A percentile compares a stretch with the other conserved stretches of the same genome.
Conservation (phyloP, 2,329 filamentous ascomycete genomes). For the Aspergillus bombycis region DNA sequence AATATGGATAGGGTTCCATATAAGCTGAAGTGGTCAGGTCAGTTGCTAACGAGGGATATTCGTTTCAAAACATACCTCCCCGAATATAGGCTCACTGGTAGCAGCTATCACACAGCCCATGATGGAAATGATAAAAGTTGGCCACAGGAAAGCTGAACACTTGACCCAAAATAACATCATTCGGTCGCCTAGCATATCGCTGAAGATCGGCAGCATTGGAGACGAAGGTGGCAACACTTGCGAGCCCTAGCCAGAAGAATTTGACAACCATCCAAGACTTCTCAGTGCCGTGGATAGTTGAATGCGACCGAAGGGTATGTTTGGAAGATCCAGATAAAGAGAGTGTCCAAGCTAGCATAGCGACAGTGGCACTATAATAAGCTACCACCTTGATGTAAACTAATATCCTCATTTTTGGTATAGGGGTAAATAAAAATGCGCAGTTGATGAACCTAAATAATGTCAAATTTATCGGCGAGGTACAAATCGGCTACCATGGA, state of each 20-base stretch:
- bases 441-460: slow-evolving; percentile 38
- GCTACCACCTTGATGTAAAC: slow-evolving; percentile 43
- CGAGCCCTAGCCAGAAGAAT: slow-evolving; percentile 40
- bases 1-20: slow-evolving; percentile 42
- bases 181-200: slow-evolving; percentile 45
- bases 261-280: slow-evolving; percentile 43
- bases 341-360: slow-evolving; percentile 46
- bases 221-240: slow-evolving; percentile 27
- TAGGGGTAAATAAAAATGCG: slow-evolving; percentile 43
- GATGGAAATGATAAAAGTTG: slow-evolving; percentile 43
- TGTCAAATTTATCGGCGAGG: background rate
- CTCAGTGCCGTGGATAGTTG: slow-evolving; percentile 35
- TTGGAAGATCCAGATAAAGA: slow-evolving; percentile 35
- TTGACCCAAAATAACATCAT: slow-evolving; percentile 47
- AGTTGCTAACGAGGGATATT: background rate
- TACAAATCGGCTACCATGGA: background rate
- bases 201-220: slow-evolving; percentile 50
- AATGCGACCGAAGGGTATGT: slow-evolving; percentile 28
- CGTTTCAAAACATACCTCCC: slow-evolving; percentile 20
- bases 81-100: slow-evolving; percentile 34
- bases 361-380: slow-evolving; percentile 42
- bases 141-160: slow-evolving; percentile 46
- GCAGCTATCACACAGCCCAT: slow-evolving; percentile 46
- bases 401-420: slow-evolving; percentile 41
- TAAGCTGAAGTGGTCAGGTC: slow-evolving; percentile 20